phyloP scores from a whole-genome alignment of 257 asterid genomes.

The Solanum etuberosum region DNA sequence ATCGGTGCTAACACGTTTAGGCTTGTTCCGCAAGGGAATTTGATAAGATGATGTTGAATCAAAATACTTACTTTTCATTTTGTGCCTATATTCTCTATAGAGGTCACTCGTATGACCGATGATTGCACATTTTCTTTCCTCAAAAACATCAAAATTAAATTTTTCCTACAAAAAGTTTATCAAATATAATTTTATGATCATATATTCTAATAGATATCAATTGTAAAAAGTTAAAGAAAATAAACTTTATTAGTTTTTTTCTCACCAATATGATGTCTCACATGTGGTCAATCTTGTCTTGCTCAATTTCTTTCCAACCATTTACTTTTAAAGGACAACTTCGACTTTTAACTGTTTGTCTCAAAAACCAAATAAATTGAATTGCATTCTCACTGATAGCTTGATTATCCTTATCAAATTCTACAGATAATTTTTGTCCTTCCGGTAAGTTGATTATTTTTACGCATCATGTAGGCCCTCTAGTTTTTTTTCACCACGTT shows the following conservation, averaged over 20 bases:
- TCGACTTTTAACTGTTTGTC: neutral
- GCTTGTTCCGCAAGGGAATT: no score
- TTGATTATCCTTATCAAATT: neutral
- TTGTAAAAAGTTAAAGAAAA: neutral
- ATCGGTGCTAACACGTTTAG: no score
- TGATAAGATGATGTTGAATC: no score
- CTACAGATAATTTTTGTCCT: neutral
- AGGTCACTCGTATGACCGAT: neutral
- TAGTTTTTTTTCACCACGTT: neutral
- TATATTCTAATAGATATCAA: neutral
- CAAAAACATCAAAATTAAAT: neutral
- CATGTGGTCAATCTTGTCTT: neutral
- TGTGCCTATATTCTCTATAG: no score
- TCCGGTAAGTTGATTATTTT: neutral
- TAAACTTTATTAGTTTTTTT: neutral
- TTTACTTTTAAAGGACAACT: neutral
- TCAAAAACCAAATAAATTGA: neutral
- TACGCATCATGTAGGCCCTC: neutral
- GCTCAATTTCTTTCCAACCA: neutral
- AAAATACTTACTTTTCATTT: no score
- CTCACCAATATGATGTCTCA: neutral
- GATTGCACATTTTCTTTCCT: neutral
- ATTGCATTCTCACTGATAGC: neutral
- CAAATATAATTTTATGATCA: neutral
- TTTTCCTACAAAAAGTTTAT: neutral